Base-by-base conservation (phyloP, 1,284 basidiomycete genomes). In the Ustilago trichophora region DNA sequence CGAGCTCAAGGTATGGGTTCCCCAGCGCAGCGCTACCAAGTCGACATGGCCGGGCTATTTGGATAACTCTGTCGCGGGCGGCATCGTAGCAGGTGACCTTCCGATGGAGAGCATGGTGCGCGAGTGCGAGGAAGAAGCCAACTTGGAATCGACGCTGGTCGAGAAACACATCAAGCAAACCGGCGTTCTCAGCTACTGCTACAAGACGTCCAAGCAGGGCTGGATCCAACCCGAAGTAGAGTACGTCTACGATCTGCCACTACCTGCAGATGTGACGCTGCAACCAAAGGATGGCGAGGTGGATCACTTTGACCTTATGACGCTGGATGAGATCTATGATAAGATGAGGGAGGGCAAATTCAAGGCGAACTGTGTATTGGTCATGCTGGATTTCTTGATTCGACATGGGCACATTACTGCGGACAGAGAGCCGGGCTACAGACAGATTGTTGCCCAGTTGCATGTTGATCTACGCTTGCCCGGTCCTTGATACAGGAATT, bases 111-210 rank as follows among this genome's bases (percentile, higher is more conserved):
- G 88, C 4, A 85, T 98, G 47, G 86, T 96, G 35, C 94, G 96
- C 77, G 95, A 98, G 82, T 90, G 91, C 66, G 89, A 88, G 85
- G 94, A 97, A 78, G 93, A 97, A 82, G 94, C 92, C 13, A 91
- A 88, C 69, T 85, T 96, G 18, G 83, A 86, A 1, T 87, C 88
- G 48, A 80, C 85, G 10, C 76, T 92, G 27, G 87, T 91, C 2
- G 83, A 85, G 40, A 82, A 84, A 35, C 82, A 88, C 62, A 84
- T 89, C 16, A 88, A 85, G 63, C 62, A 70, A 29, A 68, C 68
- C 0, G 78, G 78, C 32, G 73, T 80, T 19, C 47, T 80, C 22
- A 84, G 84, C 13, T 87, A 87, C 79, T 84, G 83, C 64, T 84
- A 83, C 73, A 88, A 89, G 72, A 91, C 89, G 0, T 66, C 84